Conservation (phyloP, 2,329 filamentous ascomycete species). For the Camptophora hylomeconis region DNA sequence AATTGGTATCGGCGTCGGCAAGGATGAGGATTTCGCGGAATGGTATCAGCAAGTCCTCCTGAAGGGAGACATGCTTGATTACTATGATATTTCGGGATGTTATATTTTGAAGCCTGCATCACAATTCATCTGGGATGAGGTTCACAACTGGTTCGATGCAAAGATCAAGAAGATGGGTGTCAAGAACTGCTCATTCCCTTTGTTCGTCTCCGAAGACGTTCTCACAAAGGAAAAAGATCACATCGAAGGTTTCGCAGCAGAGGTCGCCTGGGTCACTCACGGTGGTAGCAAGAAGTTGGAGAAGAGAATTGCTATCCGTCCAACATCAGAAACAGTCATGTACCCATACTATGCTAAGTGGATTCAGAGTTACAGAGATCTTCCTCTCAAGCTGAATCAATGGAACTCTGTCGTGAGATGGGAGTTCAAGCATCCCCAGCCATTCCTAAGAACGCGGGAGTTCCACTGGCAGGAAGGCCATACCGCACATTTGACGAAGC, state of each 20-base stretch:
- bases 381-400: slow-evolving; percentile 88
- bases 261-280: slow-evolving; percentile 40
- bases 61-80: slow-evolving; percentile 95
- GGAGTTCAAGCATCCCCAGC: slow-evolving; percentile 87
- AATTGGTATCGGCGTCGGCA: slow-evolving; percentile 78
- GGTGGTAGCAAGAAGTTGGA: slow-evolving; percentile 89
- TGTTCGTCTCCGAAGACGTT: slow-evolving; percentile 88
- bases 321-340: slow-evolving; percentile 69
- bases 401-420: slow-evolving; percentile 94
- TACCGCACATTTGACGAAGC: slow-evolving; percentile 76
- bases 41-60: slow-evolving; percentile 98
- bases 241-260: slow-evolving; percentile 92
- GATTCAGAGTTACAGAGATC: slow-evolving; percentile 91
- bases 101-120: slow-evolving; percentile 75
- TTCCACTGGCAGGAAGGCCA: slow-evolving; percentile 98
- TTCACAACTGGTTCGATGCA: slow-evolving; percentile 43
- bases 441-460: slow-evolving; percentile 82
- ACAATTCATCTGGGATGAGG: slow-evolving; percentile 56
- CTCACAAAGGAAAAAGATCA: slow-evolving; percentile 82
- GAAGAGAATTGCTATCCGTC: slow-evolving; percentile 57
- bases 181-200: slow-evolving; percentile 90
- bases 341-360: slow-evolving; percentile 93
- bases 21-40: slow-evolving; percentile 73
- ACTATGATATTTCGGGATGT: slow-evolving; percentile 95
- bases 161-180: slow-evolving; percentile 85